Conservation (phyloP, 2,329 filamentous ascomycete species). For the Ophiosphaerella narmari region DNA sequence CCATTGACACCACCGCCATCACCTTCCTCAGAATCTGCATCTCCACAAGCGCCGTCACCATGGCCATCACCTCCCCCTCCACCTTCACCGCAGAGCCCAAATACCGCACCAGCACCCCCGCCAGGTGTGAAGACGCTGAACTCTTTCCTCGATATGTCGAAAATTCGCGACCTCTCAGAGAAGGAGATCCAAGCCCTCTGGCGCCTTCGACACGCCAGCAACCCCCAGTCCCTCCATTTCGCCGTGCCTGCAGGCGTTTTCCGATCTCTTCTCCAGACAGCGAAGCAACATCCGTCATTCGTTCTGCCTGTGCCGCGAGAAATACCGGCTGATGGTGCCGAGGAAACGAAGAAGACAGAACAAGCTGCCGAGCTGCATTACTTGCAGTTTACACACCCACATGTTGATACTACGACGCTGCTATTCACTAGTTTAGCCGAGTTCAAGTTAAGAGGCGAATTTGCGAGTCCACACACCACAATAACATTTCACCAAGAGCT, state of each 20-base stretch:
- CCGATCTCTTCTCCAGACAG: conserved; percentile 69
- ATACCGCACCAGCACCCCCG: conserved; percentile 32
- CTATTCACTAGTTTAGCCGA: conserved; percentile 94
- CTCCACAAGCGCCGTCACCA: conserved; percentile 15
- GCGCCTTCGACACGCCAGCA: conserved; percentile 81
- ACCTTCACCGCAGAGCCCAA: conserved; percentile 27
- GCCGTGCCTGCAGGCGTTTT: conserved; percentile 77
- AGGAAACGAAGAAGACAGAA: conserved; percentile 26
- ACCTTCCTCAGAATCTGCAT: conserved; percentile 6
- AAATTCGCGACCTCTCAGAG: conserved; percentile 71
- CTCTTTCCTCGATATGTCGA: conserved; percentile 78
- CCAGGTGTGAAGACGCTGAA: conserved; percentile 66
- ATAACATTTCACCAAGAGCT: conserved; percentile 90
- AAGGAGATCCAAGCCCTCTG: conserved; percentile 88
- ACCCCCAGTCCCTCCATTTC: conserved; percentile 79
- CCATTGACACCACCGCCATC: conserved; percentile 40
- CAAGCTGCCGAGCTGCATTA: conserved; percentile 91
- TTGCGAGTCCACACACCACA: conserved; percentile 88
- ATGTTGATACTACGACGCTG: conserved; percentile 61
- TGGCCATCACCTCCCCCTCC: conserved; percentile 34
- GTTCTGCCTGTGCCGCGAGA: conserved; percentile 81
- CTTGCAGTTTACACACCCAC: conserved; percentile 92
- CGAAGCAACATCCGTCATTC: conserved; percentile 81
- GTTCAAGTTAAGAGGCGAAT: conserved; percentile 89
- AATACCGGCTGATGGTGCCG: conserved; percentile 35